These are phyloP conservation scores for Chrysanthemum seticuspe DNA, from an alignment of 129 eudicot species.

Conservation along the genomic window DNA sequence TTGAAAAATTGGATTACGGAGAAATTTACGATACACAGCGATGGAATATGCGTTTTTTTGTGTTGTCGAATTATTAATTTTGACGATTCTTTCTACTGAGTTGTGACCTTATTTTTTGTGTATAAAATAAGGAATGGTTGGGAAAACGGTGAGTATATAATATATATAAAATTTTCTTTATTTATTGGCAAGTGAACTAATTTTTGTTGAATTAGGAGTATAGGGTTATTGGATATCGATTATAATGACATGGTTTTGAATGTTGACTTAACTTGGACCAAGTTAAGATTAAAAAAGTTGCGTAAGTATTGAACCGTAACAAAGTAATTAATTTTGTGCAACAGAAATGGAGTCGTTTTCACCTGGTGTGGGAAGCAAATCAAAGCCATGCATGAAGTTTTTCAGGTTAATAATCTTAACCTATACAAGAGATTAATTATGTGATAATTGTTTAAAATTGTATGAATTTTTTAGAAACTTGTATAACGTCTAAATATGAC, in stretches of 20 bases:
- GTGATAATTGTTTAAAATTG: neutral
- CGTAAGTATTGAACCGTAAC: neutral
- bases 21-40: no score
- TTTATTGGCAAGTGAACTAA: no score
- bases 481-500: neutral
- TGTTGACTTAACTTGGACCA: no score
- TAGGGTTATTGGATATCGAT: neutral
- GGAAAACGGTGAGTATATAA: no score
- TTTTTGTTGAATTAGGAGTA: neutral
- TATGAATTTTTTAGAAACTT: neutral
- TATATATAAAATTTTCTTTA: no score
- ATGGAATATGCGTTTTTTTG: no score
- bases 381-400: conserved; percentile 89
- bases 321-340: conserved; percentile 45
- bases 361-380: conserved; percentile 89
- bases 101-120: no score
- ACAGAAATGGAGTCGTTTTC: conserved; percentile 71
- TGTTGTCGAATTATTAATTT: no score
- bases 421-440: neutral
- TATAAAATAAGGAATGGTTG: no score
- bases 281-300: neutral
- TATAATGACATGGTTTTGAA: neutral
- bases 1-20: no score
- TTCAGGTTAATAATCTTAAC: conserved; percentile 36
- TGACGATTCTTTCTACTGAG: no score